Evolutionary conservation across 2,329 filamentous ascomycete species (phyloP), one percentile per base, ranked within the genome.

Genomic region (Calycina marina): DNA sequence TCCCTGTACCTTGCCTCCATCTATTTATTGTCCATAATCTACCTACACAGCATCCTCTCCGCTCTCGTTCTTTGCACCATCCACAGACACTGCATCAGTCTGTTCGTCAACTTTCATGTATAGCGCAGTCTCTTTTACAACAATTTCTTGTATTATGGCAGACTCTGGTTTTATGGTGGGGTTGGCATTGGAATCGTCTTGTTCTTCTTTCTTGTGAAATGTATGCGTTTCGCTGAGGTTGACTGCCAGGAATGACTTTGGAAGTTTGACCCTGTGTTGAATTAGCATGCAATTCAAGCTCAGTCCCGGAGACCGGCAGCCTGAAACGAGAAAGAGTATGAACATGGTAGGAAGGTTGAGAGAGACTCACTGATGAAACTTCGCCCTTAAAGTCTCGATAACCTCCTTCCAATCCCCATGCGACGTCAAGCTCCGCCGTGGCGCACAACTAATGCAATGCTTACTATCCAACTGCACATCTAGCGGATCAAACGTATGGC

Each of bases 391-490:
- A 2, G 86, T 96, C 58, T 93, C 86, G 44, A 98, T 82, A n/a
- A 98, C 82, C 48, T 88, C 73, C 58, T 92, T 88, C 88, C 90
- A 98, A 55, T 98, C 83, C 22, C 76, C 75, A 57, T 98, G 92
- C 3, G 82, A 72, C 3, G 88, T 96, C 48, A 98, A 61, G 51
- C 83, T 92, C 40, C 90, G 69, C 41, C 86, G 68, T n/a, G 84
- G 85, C 5, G 88, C 84, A 53, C 82, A 93, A 25, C 88, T 86
- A 48, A 98, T 98, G 55, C 85, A 92, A 55, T 98, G 90, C 48
- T 90, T 83, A 47, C 82, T 90, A 56, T 98, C 90, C 16, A 98
- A 72, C 60, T 93, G 85, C 43, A 98, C 86, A 53, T 98, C 88
- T 16, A 98, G 67, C 4, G 90, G 90, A 56, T 96, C 90, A 54